Base-by-base conservation (phyloP, 768 basidiomycete genomes). In the Mycena belliarum region DNA sequence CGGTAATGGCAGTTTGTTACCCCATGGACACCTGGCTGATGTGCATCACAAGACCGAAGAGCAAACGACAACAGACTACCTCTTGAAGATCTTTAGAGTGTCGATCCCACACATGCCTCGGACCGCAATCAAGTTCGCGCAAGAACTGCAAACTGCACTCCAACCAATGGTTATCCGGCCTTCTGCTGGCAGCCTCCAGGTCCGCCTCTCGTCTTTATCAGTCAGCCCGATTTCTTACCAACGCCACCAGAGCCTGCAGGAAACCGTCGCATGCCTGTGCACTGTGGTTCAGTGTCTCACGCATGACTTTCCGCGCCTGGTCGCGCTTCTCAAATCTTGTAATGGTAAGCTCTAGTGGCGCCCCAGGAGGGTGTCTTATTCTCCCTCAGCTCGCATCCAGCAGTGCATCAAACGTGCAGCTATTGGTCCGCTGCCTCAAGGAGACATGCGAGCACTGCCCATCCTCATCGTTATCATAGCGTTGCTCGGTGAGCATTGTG, bases 131-230 rank as follows among this genome's bases (percentile, higher is more conserved):
- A 94, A 89, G 64, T 98, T 98, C 68, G 94, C 91, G 0, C 82
- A 86, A 37, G 92, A 95, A 50, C 78, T 99, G 18, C 94, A 96
- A 64, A 70, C 77, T 6, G 80, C 85, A 8, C 76, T 98, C 12
- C 85, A 96, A 62, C 91, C 92, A 0, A 95, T 98, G 95, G 88
- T 99, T 40, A 80, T 92, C 65, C 93, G 91, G 66, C 94, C 93
- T n/a, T n/a, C n/a, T 0, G 73, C 81, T 2, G 87, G 87, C 14
- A 86, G 88, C 24, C 75, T 89, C 10, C 77, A 82, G 72, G 90
- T 91, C 58, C 28, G 82, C 29, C 60, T n/a, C 60, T 24, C 16
- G 44, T 25, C 24, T 43, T 28, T 35, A 43, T 24, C 33, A 46
- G 52, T 7, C 61, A 47, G 43, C 21, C 23, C 23, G 33, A 3